Base-by-base conservation (phyloP, 805 yeast species). In the Pichia kluyveri region DNA sequence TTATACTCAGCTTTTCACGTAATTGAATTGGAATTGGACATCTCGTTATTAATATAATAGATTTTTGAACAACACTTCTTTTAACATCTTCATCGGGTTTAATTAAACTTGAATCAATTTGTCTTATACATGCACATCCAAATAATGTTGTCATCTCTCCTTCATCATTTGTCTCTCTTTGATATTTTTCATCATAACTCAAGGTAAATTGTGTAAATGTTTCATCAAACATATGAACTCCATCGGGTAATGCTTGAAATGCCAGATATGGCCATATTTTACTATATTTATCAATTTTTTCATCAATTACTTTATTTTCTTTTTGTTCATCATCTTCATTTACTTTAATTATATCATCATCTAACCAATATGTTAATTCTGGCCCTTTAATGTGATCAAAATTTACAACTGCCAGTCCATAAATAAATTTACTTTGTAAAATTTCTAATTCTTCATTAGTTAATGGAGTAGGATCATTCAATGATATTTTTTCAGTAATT, bases 161-260 rank as follows among this genome's bases (percentile, higher is more conserved):
- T 17, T 37, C 39, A 37, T 43, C 15, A 26, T 28, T 37, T 26
- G 26, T 26, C 26, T 43, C 19, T 32, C 15, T 39, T 19, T 70
- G 65, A 31, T 65, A 65, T 28, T 69, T 66, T 45, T 78, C 79
- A 61, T 88, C 88, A 60, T 80, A 86, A 7, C 84, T 74, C 41
- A 91, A 68, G 26, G 96, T 90, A 67, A 91, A 91, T 60, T 87
- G 87, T 26, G 96, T 83, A 60, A 90, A 88, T 0, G 96, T 89
- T 63, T 93, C 98, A 61, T 89, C 95, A 60, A 82, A 91, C 23
- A 90, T 73, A 63, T 93, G 99, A 2, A 95, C 83, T 5, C 98
- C 98, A 66, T 93, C 99, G 0, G 99, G 98, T 23, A 93, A 69
- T 1, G 96, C 95, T 61, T 90, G 97, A 60, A 93, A 93, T 3